Evolutionary conservation across 768 basidiomycete genomes (phyloP).

Genomic region (Melanogaster broomeanus): DNA sequence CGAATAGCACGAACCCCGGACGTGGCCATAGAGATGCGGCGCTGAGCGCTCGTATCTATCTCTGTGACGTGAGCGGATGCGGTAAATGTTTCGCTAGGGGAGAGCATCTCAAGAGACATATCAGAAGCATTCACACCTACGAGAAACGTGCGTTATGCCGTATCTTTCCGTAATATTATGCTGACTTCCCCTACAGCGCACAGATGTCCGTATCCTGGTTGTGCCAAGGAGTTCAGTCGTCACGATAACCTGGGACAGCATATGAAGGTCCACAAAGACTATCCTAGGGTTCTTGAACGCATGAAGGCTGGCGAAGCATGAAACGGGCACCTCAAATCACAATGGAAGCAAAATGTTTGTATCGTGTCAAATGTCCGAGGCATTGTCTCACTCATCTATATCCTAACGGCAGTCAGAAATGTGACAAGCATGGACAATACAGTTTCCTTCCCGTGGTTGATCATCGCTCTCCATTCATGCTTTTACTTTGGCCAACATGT

Average conservation of each 20-base stretch:
- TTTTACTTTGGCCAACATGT: slow-evolving; percentile 26
- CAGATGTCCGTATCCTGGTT: slow-evolving; percentile 76
- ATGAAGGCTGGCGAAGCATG: slow-evolving; percentile 22
- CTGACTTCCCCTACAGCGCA: slow-evolving; percentile 54
- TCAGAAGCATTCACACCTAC: slow-evolving; percentile 86
- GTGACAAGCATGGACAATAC: slow-evolving; percentile 22
- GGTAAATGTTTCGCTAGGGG: slow-evolving; percentile 87
- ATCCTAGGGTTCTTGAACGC: slow-evolving; percentile 29
- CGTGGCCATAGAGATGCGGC: slow-evolving; percentile 37
- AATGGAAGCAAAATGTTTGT: slow-evolving; percentile 17
- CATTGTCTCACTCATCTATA: slow-evolving; percentile 12
- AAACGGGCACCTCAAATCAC: slow-evolving; percentile 1
- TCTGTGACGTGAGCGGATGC: slow-evolving; percentile 80
- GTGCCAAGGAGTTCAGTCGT: slow-evolving; percentile 82
- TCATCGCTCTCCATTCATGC: slow-evolving; percentile 17
- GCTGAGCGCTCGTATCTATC: slow-evolving; percentile 55
- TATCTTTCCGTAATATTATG: slow-evolving; percentile 1
- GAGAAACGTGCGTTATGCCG: slow-evolving; percentile 73
- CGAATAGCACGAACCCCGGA: slow-evolving; percentile 32
- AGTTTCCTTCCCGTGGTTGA: slow-evolving; percentile 21
- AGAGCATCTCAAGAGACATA: slow-evolving; percentile 89
- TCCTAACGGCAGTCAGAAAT: slow-evolving; percentile 29
- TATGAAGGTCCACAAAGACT: slow-evolving; percentile 72
- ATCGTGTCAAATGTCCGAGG: slow-evolving; percentile 24
- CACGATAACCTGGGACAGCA: slow-evolving; percentile 91